Conservation (phyloP, 2,329 filamentous ascomycete species). For the Septoria petroselini region DNA sequence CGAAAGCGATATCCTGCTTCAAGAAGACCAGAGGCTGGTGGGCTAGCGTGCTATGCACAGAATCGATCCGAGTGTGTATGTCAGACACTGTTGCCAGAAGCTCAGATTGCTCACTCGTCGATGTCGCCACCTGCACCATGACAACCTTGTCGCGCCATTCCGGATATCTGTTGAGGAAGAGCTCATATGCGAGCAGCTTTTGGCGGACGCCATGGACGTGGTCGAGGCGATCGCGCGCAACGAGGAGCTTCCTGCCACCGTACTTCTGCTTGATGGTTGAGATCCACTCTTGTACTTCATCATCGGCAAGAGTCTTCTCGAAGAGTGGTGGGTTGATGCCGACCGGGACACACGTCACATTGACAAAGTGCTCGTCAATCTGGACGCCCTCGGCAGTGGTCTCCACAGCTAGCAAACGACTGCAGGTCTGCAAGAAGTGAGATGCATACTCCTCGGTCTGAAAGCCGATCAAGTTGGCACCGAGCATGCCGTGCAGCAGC, state of each 20-base stretch:
- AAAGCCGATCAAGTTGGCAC: constrained; percentile 88
- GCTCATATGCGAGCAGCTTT: constrained; percentile 86
- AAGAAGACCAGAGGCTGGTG: constrained; percentile 92
- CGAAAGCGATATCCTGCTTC: constrained; percentile 89
- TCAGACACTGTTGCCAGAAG: constrained; percentile 85
- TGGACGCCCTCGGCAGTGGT: constrained; percentile 84
- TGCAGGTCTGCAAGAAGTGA: constrained; percentile 95
- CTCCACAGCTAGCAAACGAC: constrained; percentile 83
- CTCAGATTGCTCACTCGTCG: constrained; percentile 82
- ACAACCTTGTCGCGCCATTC: constrained; percentile 85
- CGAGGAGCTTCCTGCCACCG: constrained; percentile 82
- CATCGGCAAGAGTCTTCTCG: constrained; percentile 53
- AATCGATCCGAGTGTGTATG: constrained; percentile 93
- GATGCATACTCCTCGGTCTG: constrained; percentile 90
- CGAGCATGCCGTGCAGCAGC: constrained; percentile 86
- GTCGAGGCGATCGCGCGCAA: constrained; percentile 91
- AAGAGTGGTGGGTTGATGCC: constrained; percentile 84
- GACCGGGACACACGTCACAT: constrained; percentile 80
- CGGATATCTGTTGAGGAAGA: constrained; percentile 91
- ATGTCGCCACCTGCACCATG: constrained; percentile 89
- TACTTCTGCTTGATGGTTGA: constrained; percentile 78
- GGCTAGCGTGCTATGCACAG: constrained; percentile 81
- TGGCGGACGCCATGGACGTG: constrained; percentile 87
- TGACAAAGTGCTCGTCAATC: constrained; percentile 87
- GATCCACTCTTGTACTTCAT: constrained; percentile 75